phyloP scores from a whole-genome alignment of 164 flowering plant species.

The Platanus orientalis region DNA sequence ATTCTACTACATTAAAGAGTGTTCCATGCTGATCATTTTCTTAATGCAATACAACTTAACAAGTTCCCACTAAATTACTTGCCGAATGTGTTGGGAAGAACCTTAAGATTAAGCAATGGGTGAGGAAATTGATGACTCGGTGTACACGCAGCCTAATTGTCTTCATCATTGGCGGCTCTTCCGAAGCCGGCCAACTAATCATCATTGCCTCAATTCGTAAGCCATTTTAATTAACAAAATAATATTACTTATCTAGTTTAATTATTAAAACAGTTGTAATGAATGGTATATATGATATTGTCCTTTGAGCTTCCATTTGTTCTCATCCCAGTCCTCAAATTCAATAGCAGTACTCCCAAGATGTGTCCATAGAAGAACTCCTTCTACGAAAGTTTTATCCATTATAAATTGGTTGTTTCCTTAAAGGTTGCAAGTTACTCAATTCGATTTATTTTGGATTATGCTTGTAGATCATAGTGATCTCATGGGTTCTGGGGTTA shows the following conservation, averaged over 20 bases:
- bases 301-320: constrained; percentile 97
- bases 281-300: constrained; percentile 71
- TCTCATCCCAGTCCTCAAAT: constrained; percentile 87
- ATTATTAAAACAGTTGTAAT: background rate
- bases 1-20: no score
- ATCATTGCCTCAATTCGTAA: constrained; percentile 66
- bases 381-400: constrained; percentile 52
- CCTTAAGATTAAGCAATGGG: constrained; percentile 65
- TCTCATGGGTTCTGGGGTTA: constrained; percentile 70
- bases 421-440: no score
- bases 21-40: background rate
- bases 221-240: background rate
- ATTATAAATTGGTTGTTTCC: background rate
- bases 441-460: background rate
- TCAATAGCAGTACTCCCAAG: constrained; percentile 82
- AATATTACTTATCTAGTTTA: background rate
- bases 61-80: background rate
- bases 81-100: no score
- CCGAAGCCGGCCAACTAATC: constrained; percentile 69
- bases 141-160: constrained; percentile 63
- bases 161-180: constrained; percentile 64
- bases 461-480: constrained; percentile 53
- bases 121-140: constrained; percentile 61
- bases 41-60: no score
- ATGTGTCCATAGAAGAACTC: constrained; percentile 95